These are phyloP conservation scores for Tolypocladium sp. DNA, from an alignment of 2,329 filamentous ascomycete genomes.

Conservation along the genomic window DNA sequence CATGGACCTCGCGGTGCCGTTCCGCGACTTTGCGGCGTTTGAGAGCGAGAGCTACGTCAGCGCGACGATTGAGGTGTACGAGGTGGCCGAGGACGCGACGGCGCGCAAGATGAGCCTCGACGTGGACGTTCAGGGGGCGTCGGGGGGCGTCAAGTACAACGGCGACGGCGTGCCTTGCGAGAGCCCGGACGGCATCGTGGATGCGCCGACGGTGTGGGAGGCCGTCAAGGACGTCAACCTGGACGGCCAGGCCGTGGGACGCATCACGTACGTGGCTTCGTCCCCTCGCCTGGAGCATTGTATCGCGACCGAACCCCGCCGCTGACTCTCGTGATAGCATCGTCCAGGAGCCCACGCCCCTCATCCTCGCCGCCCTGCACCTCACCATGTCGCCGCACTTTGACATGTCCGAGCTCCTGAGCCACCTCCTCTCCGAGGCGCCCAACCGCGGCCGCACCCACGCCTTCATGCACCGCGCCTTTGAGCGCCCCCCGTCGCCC, in stretches of 20 bases:
- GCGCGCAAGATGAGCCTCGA: slow-evolving; percentile 22
- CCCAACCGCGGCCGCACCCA: slow-evolving; percentile 32
- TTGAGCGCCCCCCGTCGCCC: slow-evolving; percentile 14
- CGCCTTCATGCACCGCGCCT: slow-evolving; percentile 43
- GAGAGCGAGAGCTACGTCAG: slow-evolving; percentile 32
- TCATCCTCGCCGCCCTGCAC: slow-evolving; percentile 50
- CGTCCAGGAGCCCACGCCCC: slow-evolving; percentile 50
- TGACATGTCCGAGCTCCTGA: slow-evolving; percentile 53
- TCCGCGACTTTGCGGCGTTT: slow-evolving; percentile 23
- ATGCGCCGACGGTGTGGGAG: slow-evolving; percentile 32
- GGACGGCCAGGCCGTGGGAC: slow-evolving; percentile 36
- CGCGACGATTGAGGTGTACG: slow-evolving; percentile 49
- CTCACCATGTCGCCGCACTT: slow-evolving; percentile 47
- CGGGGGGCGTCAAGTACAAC: slow-evolving; percentile 10
- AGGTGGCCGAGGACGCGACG: slow-evolving; percentile 37
- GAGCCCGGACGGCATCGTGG: slow-evolving; percentile 19
- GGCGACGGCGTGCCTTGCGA: slow-evolving; percentile 14
- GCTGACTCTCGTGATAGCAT: slow-evolving; percentile 28
- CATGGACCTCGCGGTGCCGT: slow-evolving; percentile 19
- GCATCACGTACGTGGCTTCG: slow-evolving; percentile 40
- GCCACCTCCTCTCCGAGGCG: slow-evolving; percentile 40
- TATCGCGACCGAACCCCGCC: too few species aligned
- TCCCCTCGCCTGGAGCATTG: background rate
- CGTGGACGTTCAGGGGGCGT: slow-evolving; percentile 6
- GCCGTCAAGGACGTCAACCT: slow-evolving; percentile 27